A percentile compares a stretch with the other conserved stretches of the same genome.
Evolutionary conservation across 257 asterid species (phyloP).

Genomic region (Solanum chilense): DNA sequence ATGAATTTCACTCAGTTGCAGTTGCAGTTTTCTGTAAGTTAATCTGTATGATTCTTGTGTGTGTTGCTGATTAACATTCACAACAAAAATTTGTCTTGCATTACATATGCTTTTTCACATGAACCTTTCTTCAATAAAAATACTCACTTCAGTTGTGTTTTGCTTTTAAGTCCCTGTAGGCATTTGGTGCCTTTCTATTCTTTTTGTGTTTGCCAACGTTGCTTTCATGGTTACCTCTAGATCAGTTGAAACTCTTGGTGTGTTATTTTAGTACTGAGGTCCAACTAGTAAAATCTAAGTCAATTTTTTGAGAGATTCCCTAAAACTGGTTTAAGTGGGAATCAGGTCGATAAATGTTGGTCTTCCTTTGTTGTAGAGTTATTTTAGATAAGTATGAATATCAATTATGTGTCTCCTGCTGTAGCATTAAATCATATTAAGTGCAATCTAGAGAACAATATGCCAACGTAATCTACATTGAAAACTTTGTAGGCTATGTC

Average conservation of each 20-base stretch:
- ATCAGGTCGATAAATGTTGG: neutral
- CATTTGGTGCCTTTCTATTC: neutral
- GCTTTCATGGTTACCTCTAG: neutral
- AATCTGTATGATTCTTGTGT: neutral
- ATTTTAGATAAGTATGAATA: neutral
- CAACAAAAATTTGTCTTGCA: neutral
- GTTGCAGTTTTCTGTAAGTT: neutral
- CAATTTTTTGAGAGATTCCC: neutral
- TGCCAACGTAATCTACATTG: neutral
- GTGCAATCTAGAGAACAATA: neutral
- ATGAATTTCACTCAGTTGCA: neutral
- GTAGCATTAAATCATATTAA: neutral
- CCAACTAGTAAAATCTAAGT: neutral
- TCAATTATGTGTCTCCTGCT: neutral
- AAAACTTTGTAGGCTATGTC: neutral
- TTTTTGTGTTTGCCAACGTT: neutral
- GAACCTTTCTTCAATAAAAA: neutral
- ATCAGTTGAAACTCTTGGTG: neutral
- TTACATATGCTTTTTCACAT: neutral
- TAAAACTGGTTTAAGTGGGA: neutral
- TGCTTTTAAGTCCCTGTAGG: neutral
- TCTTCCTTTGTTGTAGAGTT: neutral
- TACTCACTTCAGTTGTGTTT: neutral
- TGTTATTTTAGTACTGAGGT: neutral
- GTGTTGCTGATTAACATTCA: neutral